Base-by-base conservation (phyloP, 257 asterid species). In the Nemophila menziesii region DNA sequence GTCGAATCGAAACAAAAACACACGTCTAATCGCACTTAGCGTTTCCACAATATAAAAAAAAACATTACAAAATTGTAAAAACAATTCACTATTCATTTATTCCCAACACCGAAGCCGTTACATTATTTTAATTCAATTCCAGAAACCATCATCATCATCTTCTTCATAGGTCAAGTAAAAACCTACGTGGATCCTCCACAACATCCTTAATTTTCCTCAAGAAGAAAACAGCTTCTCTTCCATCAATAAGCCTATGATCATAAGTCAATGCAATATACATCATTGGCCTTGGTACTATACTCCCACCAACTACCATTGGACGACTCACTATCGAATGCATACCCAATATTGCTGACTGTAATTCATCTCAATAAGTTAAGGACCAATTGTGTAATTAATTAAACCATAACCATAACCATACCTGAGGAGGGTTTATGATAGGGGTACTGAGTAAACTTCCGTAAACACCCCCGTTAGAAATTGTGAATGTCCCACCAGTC, bases 361-460 rank as follows among this genome's bases (percentile, higher is more conserved):
- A 48, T 61, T 58, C 46, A 42, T 23, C 33, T 33, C 57, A 55
- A 44, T 6, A 27, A 45, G 34, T 12, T 11, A 15, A 15, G 17
- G 5, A 27, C 9, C 16, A 10, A 29, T 37, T 9, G 21, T 58
- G 39, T 11, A 15, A 24, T 29, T 13, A n/a, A 13, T 26, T 12
- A 11, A 39, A 14, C 3, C 8, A 52, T 17, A 12, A 54, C 14
- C 41, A n/a, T n/a, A 40, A 19, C 27, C 54, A 52, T 44, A 90
- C 99, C 94, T 90, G 99, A 22, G 99, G 99, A 53, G 99, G 99
- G 52, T 90, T 90, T 57, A 90, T 90, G 55, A 90, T 85, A 53
- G 99, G 99, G 50, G 94, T 90, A 63, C 98, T 90, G 55, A 81
- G 51, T 58, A 90, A 92, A 68, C 98, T 90, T 63, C 98, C 96